Evolutionary conservation across 208 protist genomes (phyloP).

Genomic region (Trypanosoma theileri): DNA sequence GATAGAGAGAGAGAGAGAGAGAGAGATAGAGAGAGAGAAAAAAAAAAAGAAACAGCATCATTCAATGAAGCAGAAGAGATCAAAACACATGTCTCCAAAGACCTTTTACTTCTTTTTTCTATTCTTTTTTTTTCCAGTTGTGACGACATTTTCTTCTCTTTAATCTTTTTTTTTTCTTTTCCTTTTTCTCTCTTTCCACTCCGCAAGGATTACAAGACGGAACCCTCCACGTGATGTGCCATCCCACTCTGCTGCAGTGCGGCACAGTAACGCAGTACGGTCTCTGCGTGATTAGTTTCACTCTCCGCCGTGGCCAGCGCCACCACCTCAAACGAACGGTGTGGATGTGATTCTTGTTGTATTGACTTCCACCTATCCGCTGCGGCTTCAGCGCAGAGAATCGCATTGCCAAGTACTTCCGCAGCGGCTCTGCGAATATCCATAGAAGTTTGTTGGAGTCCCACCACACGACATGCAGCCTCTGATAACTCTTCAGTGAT

Average conservation of each 20-base stretch:
- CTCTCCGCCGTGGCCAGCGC: constrained; percentile 29
- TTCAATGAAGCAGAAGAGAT: background rate
- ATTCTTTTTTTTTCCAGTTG: background rate
- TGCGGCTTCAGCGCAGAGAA: constrained; percentile 15
- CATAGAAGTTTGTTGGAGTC: constrained; percentile 17
- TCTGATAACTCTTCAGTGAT: background rate
- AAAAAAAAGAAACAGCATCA: background rate
- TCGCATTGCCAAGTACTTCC: constrained; percentile 44
- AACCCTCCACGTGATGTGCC: constrained; percentile 11
- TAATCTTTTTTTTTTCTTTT: background rate
- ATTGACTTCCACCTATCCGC: background rate
- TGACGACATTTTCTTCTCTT: background rate
- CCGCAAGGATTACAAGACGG: background rate
- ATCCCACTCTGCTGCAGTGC: constrained; percentile 38
- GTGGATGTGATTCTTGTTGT: background rate
- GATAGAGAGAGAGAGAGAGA: background rate
- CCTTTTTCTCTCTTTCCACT: background rate
- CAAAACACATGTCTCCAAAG: background rate
- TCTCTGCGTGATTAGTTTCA: constrained; percentile 27
- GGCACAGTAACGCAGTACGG: constrained; percentile 48
- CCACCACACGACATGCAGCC: constrained; percentile 20
- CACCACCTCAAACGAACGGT: constrained; percentile 42
- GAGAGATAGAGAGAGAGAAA: background rate
- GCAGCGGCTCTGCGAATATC: constrained; percentile 28
- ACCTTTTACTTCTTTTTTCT: background rate